A percentile compares a stretch with the other conserved stretches of the same genome.
Evolutionary conservation across 805 yeast species (phyloP).

Genomic region (Ogataea pilisensis): DNA sequence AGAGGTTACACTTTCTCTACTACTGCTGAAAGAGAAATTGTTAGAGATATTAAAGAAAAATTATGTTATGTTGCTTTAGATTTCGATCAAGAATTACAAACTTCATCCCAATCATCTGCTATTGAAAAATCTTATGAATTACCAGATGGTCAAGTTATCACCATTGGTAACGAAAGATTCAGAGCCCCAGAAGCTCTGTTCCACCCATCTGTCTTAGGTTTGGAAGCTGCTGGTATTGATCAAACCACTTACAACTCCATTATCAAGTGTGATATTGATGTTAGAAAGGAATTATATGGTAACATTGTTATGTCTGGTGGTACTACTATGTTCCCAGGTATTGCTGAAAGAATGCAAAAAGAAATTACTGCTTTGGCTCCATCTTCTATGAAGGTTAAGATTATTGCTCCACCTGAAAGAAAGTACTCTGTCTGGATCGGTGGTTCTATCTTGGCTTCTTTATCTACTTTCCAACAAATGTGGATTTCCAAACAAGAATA

Average conservation of each 20-base stretch:
- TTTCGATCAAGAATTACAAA: conserved; percentile 99
- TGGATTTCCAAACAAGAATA: conserved; percentile 99
- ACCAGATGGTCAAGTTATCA: conserved; percentile 99
- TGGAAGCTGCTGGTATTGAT: conserved; percentile 98
- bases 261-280: conserved; percentile 98
- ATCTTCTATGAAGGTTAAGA: conserved; percentile 99
- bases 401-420: conserved; percentile 99
- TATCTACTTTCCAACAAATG: conserved; percentile 99
- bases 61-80: conserved; percentile 98
- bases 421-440: conserved; percentile 99
- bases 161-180: conserved; percentile 99
- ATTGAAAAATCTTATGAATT: conserved; percentile 98
- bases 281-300: conserved; percentile 97
- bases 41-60: conserved; percentile 94
- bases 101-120: conserved; percentile 96
- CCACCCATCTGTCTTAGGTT: conserved; percentile 90
- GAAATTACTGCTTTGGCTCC: conserved; percentile 99
- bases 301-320: conserved; percentile 99
- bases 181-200: conserved; percentile 99
- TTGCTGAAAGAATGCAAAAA: conserved; percentile 99
- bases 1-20: conserved; percentile 99
- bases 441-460: conserved; percentile 98
- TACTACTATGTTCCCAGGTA: conserved; percentile 99
- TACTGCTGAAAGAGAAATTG: conserved; percentile 98
- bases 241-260: conserved; percentile 94